These are phyloP conservation scores for Colletotrichum agaves DNA, from an alignment of 2,329 filamentous ascomycete species.

Conservation along the genomic window DNA sequence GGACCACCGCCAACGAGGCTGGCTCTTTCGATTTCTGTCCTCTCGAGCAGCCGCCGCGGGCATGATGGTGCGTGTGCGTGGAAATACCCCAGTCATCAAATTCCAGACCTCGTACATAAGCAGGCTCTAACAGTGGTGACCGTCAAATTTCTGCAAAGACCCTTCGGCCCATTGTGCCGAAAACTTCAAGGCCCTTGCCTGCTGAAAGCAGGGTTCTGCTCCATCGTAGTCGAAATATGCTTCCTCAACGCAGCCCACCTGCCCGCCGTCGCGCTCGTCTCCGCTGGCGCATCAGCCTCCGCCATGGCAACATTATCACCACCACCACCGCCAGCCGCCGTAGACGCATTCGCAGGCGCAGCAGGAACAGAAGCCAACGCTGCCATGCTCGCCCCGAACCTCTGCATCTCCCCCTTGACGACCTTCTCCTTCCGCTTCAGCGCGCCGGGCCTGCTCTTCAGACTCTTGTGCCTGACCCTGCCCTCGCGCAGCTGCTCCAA, in stretches of 20 bases:
- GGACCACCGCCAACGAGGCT: no score
- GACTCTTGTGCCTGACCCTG: conserved; percentile 77
- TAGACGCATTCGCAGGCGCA: conserved; percentile 34
- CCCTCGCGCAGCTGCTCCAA: conserved; percentile 59
- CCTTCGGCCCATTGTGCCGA: no score
- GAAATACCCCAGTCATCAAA: no score
- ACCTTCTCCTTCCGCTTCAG: conserved; percentile 85
- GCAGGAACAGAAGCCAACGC: conserved; percentile 63
- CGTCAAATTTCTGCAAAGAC: no score
- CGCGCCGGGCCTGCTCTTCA: conserved; percentile 81
- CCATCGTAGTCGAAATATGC: conserved; percentile 89
- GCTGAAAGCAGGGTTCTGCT: conserved; percentile 83
- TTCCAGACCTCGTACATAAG: no score
- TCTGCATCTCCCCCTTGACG: conserved; percentile 81
- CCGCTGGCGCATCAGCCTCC: conserved; percentile 15
- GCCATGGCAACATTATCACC: conserved; percentile 30
- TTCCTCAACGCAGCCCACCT: conserved; percentile 84
- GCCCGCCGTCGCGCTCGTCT: conserved; percentile 57
- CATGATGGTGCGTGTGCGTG: no score
- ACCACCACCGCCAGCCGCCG: conserved; percentile 26
- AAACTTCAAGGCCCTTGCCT: background rate
- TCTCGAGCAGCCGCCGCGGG: no score
- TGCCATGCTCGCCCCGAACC: conserved; percentile 87
- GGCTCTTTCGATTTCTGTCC: no score
- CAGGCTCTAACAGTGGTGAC: no score